Evolutionary conservation across 208 protist species (phyloP).

Genomic region (Histomonas meleagridis): DNA sequence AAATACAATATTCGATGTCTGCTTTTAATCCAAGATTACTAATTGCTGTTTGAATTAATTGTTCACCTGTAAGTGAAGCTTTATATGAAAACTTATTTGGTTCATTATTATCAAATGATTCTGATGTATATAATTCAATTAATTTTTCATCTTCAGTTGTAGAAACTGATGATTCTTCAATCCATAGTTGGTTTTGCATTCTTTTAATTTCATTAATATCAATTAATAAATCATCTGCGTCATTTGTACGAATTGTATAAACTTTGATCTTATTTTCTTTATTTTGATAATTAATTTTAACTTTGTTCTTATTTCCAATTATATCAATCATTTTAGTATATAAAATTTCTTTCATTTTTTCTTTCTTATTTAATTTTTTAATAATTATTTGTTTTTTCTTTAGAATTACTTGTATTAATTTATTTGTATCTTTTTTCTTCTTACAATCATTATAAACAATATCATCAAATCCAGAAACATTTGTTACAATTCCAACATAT

Average conservation of each 20-base stretch:
- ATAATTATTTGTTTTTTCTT: neutral
- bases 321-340: neutral
- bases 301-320: neutral
- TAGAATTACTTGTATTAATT: neutral
- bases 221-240: neutral
- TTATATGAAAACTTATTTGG: neutral
- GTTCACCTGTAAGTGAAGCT: neutral
- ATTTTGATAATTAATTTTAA: neutral
- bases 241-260: neutral
- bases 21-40: neutral
- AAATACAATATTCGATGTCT: neutral
- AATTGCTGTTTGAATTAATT: neutral
- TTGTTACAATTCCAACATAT: neutral
- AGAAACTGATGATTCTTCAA: neutral
- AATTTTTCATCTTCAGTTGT: neutral
- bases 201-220: neutral
- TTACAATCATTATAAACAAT: neutral
- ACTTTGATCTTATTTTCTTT: neutral
- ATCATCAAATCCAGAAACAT: neutral
- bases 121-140: neutral
- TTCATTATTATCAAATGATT: neutral
- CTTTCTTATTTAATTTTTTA: neutral
- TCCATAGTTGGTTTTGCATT: neutral
- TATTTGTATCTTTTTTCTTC: neutral
- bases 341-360: neutral